phyloP scores from a whole-genome alignment of 192 early-diverging fungal genomes.

The Podila verticillata region DNA sequence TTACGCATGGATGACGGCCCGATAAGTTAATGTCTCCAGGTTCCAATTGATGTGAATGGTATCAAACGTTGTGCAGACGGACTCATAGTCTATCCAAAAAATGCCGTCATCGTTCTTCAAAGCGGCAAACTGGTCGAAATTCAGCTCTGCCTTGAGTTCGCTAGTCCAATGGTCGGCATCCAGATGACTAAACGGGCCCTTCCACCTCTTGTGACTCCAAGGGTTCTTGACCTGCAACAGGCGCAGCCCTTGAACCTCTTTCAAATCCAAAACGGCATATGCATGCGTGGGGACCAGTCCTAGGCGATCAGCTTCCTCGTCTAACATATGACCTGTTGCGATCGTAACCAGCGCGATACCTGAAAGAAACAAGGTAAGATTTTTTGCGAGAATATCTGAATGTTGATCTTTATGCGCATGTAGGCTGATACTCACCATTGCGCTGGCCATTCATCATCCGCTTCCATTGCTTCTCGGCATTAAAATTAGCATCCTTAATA shows the following conservation, averaged over 20 bases:
- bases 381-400: neutral
- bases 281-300: conserved; percentile 92
- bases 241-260: conserved; percentile 66
- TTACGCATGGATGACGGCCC: conserved; percentile 78
- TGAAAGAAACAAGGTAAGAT: conserved; percentile 12
- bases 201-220: conserved; percentile 92
- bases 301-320: conserved; percentile 67
- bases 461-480: conserved; percentile 75
- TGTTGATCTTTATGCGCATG: neutral
- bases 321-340: conserved; percentile 82
- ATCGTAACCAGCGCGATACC: conserved; percentile 83
- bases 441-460: conserved; percentile 73
- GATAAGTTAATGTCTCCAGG: conserved; percentile 75
- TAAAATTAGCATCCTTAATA: conserved; percentile 77
- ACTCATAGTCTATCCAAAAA: conserved; percentile 92
- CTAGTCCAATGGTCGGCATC: conserved; percentile 76
- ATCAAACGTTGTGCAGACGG: conserved; percentile 80
- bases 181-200: conserved; percentile 75
- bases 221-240: conserved; percentile 92
- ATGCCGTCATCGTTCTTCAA: conserved; percentile 82
- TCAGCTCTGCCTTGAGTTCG: conserved; percentile 68
- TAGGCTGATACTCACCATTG: conserved; percentile 55
- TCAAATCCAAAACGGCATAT: conserved; percentile 80
- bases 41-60: conserved; percentile 94
- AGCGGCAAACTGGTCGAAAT: conserved; percentile 77